Percentiles rank a stretch among this genome's conserved stretches.
Conservation (phyloP, 495 filamentous ascomycete species). For the Trichoderma parareesei region DNA sequence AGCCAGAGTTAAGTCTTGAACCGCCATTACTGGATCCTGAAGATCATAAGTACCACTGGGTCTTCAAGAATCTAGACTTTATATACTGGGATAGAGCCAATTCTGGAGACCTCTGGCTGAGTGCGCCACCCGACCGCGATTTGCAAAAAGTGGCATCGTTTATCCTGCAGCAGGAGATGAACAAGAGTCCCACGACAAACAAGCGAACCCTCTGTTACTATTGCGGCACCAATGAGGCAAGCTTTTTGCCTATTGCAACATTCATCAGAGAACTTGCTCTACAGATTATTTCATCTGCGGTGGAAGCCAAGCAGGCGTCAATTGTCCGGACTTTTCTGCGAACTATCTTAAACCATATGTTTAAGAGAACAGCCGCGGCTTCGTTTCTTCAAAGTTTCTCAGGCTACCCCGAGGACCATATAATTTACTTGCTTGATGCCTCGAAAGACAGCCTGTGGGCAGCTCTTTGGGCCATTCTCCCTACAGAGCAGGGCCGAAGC, state of each 20-base stretch:
- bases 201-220: not conserved
- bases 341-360: not conserved
- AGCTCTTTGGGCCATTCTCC: not conserved
- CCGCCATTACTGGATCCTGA: not conserved
- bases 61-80: not conserved
- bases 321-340: not conserved
- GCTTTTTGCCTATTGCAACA: rapidly evolving
- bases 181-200: not conserved
- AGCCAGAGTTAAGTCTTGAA: no score
- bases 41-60: not conserved
- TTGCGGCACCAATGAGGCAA: not conserved
- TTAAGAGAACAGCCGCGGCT: not conserved
- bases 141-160: not conserved
- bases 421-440: not conserved
- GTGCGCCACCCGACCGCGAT: not conserved
- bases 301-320: not conserved
- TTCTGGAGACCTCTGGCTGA: not conserved
- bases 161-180: not conserved
- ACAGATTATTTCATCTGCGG: not conserved
- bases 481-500: not conserved
- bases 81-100: not conserved
- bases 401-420: not conserved
- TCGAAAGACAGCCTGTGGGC: not conserved
- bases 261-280: not conserved
- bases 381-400: not conserved